Conservation (phyloP, 495 filamentous ascomycete genomes). For the Penicillium robsamsonii region DNA sequence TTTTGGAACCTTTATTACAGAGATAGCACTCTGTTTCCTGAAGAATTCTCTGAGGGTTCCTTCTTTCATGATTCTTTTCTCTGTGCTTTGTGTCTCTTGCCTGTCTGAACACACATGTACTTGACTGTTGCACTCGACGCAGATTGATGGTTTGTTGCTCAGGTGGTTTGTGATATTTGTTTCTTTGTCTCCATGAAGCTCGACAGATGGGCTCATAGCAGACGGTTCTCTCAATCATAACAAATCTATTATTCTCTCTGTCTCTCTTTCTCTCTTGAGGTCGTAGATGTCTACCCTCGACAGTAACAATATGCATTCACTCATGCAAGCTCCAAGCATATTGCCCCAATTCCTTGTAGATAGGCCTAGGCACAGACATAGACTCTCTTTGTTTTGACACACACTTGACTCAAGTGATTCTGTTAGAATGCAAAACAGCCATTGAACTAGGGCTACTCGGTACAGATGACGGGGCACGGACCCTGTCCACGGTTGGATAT, state of each 20-base stretch:
- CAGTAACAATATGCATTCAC: not conserved
- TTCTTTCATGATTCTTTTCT: not conserved
- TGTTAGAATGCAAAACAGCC: not conserved
- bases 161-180: not conserved
- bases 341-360: not conserved
- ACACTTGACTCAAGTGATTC: not conserved
- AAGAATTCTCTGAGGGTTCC: not conserved
- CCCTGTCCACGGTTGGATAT: too few species aligned
- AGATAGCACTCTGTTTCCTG: not conserved
- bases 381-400: not conserved
- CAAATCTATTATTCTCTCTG: not conserved
- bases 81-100: not conserved
- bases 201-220: not conserved
- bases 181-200: not conserved
- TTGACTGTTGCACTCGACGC: not conserved
- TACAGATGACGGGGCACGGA: too few species aligned
- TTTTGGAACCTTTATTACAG: too few species aligned
- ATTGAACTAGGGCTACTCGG: too few species aligned
- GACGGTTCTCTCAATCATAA: not conserved
- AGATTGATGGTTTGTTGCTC: not conserved
- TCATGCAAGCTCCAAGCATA: not conserved
- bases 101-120: not conserved
- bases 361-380: not conserved
- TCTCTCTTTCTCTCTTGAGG: not conserved
- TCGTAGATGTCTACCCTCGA: not conserved